phyloP scores from a whole-genome alignment of 202 grass and related monocot species.

The Dendrocalamus latiflorus region DNA sequence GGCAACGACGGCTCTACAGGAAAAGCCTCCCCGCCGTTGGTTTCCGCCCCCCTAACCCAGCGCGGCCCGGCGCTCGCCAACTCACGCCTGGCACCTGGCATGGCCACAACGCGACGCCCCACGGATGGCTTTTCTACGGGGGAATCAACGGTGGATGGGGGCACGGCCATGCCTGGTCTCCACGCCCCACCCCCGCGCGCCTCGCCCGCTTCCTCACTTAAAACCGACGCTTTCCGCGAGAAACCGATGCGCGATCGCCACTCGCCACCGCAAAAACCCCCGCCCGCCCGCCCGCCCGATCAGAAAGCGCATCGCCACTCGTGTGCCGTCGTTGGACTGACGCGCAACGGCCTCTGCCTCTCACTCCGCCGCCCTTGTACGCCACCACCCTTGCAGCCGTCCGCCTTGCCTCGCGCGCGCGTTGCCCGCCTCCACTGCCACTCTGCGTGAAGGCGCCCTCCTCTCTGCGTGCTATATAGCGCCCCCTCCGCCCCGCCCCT shows the following conservation, averaged over 20 bases:
- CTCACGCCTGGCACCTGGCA: background rate
- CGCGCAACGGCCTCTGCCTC: conserved; percentile 24
- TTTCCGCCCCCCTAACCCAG: background rate
- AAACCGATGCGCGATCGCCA: background rate
- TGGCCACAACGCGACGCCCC: background rate
- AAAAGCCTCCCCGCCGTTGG: conserved; percentile 3
- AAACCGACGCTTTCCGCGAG: background rate
- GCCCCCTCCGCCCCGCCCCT: too few relatives aligned
- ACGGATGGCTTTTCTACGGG: too few relatives aligned
- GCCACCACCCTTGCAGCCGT: conserved; percentile 20
- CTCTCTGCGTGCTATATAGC: conserved; percentile 27
- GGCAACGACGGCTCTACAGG: background rate
- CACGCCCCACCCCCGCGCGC: too few relatives aligned
- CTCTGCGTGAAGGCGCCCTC: too few relatives aligned
- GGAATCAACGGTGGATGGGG: too few relatives aligned
- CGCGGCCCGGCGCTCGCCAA: background rate
- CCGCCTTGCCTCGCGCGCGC: background rate
- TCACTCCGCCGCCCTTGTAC: background rate
- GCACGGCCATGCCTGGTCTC: too few relatives aligned
- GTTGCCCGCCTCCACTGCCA: background rate
- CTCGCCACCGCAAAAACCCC: background rate
- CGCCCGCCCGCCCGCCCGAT: background rate
- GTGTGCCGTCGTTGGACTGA: conserved; percentile 5
- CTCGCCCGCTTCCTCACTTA: too few relatives aligned
- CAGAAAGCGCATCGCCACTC: background rate